Conservation (phyloP, 2,329 filamentous ascomycete genomes). For the Microcera coccophila region DNA sequence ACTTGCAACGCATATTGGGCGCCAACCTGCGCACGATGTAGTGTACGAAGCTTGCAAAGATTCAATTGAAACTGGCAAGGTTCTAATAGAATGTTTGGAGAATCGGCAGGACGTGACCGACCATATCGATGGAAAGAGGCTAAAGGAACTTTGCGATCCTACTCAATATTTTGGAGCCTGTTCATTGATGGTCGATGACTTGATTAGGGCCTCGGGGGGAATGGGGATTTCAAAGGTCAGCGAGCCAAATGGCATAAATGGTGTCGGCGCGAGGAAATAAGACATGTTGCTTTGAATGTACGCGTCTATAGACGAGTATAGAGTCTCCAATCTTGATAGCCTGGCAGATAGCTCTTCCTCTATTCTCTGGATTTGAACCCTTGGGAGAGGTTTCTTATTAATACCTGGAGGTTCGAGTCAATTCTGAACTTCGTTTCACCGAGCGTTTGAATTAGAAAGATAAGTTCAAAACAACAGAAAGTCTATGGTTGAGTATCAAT, state of each 20-base stretch:
- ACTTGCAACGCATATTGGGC: slow-evolving; percentile 47
- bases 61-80: slow-evolving; percentile 5
- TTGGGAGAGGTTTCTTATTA: too few species aligned
- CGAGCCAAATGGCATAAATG: not conserved
- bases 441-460: too few species aligned
- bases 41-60: slow-evolving; percentile 49
- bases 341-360: too few species aligned
- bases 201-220: not conserved
- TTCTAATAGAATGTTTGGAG: slow-evolving; percentile 8
- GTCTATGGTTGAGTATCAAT: too few species aligned
- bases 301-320: too few species aligned
- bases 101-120: slow-evolving; percentile 3
- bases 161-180: slow-evolving; percentile 16
- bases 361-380: too few species aligned
- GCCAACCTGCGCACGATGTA: slow-evolving; percentile 53
- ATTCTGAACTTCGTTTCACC: too few species aligned
- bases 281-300: too few species aligned
- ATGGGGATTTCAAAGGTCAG: not conserved
- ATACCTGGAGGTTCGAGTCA: too few species aligned
- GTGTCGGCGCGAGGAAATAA: too few species aligned
- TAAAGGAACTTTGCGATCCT: slow-evolving; percentile 10
- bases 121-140: slow-evolving; percentile 3
- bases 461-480: too few species aligned
- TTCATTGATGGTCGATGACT: slow-evolving; percentile 15
- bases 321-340: too few species aligned